phyloP scores from a whole-genome alignment of 2,329 filamentous ascomycete species.

The Aaosphaeria arxii region DNA sequence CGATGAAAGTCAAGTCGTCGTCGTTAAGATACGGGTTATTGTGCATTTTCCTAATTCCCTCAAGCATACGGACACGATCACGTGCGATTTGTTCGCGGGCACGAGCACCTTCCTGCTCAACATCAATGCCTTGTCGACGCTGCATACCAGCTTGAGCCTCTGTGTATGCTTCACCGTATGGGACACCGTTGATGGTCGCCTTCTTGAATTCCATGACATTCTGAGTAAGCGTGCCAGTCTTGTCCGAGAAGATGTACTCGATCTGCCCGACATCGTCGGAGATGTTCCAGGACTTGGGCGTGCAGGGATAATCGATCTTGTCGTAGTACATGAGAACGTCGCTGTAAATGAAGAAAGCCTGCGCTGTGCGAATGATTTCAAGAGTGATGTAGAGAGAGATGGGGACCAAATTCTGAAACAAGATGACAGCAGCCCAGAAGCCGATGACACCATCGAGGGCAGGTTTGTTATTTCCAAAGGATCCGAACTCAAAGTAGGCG shows the following conservation, averaged over 20 bases:
- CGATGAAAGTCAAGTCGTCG: slow-evolving; percentile 86
- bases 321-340: slow-evolving; percentile 98
- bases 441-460: slow-evolving; percentile 87
- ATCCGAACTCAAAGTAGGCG: slow-evolving; percentile 79
- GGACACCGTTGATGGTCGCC: slow-evolving; percentile 89
- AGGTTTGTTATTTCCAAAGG: slow-evolving; percentile 68
- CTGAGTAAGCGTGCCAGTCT: slow-evolving; percentile 84
- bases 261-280: slow-evolving; percentile 97
- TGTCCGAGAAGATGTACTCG: slow-evolving; percentile 98
- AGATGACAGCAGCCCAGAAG: slow-evolving; percentile 90
- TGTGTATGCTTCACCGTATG: slow-evolving; percentile 96
- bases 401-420: slow-evolving; percentile 98
- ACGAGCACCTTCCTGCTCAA: slow-evolving; percentile 72
- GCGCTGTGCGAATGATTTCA: slow-evolving; percentile 88
- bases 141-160: slow-evolving; percentile 97
- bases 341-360: slow-evolving; percentile 97
- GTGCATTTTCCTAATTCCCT: slow-evolving; percentile 70
- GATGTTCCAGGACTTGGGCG: slow-evolving; percentile 98
- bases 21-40: slow-evolving; percentile 90
- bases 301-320: slow-evolving; percentile 86
- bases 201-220: slow-evolving; percentile 99
- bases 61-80: slow-evolving; percentile 71
- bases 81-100: slow-evolving; percentile 75
- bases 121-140: slow-evolving; percentile 81
- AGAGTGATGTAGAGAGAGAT: slow-evolving; percentile 97